phyloP scores from a whole-genome alignment of 2,329 filamentous ascomycete genomes.

The Lecanoromycetidae sp. region DNA sequence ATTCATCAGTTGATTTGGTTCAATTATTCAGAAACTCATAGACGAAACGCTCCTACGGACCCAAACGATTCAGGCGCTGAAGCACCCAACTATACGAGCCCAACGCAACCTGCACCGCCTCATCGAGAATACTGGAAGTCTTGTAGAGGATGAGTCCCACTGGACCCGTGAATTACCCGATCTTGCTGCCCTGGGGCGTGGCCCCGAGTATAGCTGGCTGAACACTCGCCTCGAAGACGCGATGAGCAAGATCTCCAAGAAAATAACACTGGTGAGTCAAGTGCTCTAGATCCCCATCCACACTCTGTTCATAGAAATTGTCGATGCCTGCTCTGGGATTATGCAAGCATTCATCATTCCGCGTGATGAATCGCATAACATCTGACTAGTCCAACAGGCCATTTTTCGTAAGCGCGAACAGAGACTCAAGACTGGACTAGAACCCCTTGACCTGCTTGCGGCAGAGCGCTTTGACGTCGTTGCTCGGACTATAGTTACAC shows the following conservation, averaged over 20 bases:
- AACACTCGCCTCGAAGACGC: slow-evolving; percentile 5
- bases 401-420: slow-evolving; percentile 7
- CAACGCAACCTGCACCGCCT: slow-evolving; percentile 6
- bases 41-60: slow-evolving; percentile 8
- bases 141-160: neutral
- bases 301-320: neutral
- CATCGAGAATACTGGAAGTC: slow-evolving; percentile 5
- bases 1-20: neutral
- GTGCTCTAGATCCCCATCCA: no score
- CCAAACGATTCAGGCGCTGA: slow-evolving; percentile 5
- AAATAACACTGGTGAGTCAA: slow-evolving; percentile 4
- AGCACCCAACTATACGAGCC: slow-evolving; percentile 2
- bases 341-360: neutral
- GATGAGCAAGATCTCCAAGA: slow-evolving; percentile 6
- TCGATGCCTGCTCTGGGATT: neutral
- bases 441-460: neutral
- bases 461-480: slow-evolving; percentile 6
- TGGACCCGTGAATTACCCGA: slow-evolving; percentile 8
- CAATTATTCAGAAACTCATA: neutral
- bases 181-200: slow-evolving; percentile 9
- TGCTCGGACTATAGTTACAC: neutral
- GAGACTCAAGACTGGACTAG: neutral
- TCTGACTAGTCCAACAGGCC: neutral
- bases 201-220: slow-evolving; percentile 7
- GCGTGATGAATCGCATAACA: neutral